phyloP scores from a whole-genome alignment of 148 eudicot genomes.

The Dianthus caryophyllus region DNA sequence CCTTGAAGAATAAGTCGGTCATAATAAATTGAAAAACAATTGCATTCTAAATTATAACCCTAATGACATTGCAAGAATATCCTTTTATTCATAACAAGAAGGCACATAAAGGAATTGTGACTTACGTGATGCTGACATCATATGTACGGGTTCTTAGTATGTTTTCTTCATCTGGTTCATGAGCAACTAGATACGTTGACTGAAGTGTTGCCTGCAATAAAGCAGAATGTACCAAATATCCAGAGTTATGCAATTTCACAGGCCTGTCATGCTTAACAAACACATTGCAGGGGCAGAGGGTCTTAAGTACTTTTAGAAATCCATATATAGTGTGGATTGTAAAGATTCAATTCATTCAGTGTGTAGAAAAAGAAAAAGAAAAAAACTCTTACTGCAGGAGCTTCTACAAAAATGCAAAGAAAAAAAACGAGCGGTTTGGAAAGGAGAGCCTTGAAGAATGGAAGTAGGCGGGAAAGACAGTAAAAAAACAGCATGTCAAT shows the following conservation, averaged over 20 bases:
- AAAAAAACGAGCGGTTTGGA: too few species aligned
- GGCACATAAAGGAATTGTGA: slow-evolving; percentile 4
- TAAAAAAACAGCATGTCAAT: background rate
- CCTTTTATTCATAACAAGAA: background rate
- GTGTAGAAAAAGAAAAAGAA: too few species aligned
- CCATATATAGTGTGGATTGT: too few species aligned
- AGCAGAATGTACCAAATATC: background rate
- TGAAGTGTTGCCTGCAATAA: slow-evolving; percentile 72
- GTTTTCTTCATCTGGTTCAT: slow-evolving; percentile 97
- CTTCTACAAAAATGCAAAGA: too few species aligned
- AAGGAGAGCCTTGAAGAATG: too few species aligned
- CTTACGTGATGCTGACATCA: slow-evolving; percentile 97
- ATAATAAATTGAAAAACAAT: background rate
- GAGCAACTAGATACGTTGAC: slow-evolving; percentile 76
- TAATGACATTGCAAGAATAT: background rate
- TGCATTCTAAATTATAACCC: background rate
- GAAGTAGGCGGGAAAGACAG: background rate
- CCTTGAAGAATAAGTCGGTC: background rate
- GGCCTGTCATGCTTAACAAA: too few species aligned
- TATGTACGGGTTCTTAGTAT: slow-evolving; percentile 90
- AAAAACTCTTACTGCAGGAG: too few species aligned
- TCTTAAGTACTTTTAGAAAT: too few species aligned
- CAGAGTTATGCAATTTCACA: too few species aligned
- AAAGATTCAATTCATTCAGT: too few species aligned
- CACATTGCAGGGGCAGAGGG: too few species aligned